Percentiles rank a stretch among this genome's conserved stretches.
These are phyloP conservation scores for Solanum bulbocastanum DNA, from an alignment of 257 asterid species.

Conservation along the genomic window DNA sequence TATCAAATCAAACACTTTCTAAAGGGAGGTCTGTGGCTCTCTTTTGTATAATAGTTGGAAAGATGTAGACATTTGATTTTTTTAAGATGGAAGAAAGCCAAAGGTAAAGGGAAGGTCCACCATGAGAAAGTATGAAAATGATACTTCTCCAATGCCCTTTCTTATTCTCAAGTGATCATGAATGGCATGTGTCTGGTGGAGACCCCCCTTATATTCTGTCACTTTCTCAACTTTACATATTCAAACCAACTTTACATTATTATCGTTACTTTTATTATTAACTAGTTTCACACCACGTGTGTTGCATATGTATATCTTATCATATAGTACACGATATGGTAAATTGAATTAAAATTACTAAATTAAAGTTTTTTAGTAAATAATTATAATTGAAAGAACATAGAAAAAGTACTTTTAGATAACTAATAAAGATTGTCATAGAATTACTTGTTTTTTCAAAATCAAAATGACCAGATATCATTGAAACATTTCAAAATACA, in stretches of 20 bases:
- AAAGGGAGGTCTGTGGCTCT: background rate
- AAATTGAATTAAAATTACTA: background rate
- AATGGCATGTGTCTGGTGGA: constrained; percentile 7
- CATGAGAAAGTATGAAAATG: background rate
- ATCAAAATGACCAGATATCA: background rate
- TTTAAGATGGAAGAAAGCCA: background rate
- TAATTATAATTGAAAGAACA: background rate
- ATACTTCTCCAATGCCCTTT: background rate
- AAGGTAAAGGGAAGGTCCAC: constrained; percentile 1
- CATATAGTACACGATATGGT: background rate
- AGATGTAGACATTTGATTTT: background rate
- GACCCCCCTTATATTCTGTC: background rate
- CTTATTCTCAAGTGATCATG: constrained; percentile 12
- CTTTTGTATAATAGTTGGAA: background rate
- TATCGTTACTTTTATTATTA: background rate
- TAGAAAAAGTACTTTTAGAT: no score
- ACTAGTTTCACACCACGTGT: background rate
- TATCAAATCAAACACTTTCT: constrained; percentile 57
- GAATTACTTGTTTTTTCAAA: no score
- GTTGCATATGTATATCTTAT: background rate
- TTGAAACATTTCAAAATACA: no score
- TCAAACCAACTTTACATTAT: constrained; percentile 4
- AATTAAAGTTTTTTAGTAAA: background rate
- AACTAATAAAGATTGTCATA: no score
- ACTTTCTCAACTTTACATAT: constrained; percentile 17